Base-by-base conservation (phyloP, 2,329 filamentous ascomycete species). In the Amauroascus verrucosus region DNA sequence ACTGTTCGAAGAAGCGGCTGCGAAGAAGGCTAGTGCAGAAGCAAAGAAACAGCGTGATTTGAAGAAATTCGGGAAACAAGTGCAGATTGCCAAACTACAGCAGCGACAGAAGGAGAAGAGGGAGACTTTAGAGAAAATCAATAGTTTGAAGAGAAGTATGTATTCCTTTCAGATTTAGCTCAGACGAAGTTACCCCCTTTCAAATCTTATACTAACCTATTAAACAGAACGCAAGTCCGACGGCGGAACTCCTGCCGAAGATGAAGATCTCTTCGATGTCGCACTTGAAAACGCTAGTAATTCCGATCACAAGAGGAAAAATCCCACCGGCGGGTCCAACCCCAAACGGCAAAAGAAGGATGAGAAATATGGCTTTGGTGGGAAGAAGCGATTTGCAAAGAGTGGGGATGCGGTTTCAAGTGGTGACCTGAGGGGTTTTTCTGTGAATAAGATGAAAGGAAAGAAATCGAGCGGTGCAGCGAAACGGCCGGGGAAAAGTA, bases 51-150 rank as follows among this genome's bases (percentile, higher is more conserved):
- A 91, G 75, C 80, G 93, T 59, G 93, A 98, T 69, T 77, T 97
- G 64, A 97, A 96, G 83, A 98, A 97, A 75, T 98, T 97, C 68
- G 93, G 93, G 68, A 98, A 98, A 76, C 88, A 95, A 70, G 93
- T 97, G 51, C 93, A 98, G 76, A 82, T 95, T 56, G 90, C 90
- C 56, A 96, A 95, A 77, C 74, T 95, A 69, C 91, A 97, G 73
- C 91, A 98, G 79, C 79, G 93, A 47, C 83, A 87, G 48, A 95
- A 94, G 78, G 84, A 84, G 65, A 96, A 96, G 83, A 83, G 82
- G 63, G 87, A 94, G 58, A 95, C 89, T 3, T 75, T 98, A 59
- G 93, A 97, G 62, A 96, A 96, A 79, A 96, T 98, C 66, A 89
- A 90, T 73, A 79, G 81, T 26, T 75, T 98, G 63, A 98, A 98